Evolutionary conservation across 345 rosid species (phyloP).

Genomic region (Citrus sinensis): DNA sequence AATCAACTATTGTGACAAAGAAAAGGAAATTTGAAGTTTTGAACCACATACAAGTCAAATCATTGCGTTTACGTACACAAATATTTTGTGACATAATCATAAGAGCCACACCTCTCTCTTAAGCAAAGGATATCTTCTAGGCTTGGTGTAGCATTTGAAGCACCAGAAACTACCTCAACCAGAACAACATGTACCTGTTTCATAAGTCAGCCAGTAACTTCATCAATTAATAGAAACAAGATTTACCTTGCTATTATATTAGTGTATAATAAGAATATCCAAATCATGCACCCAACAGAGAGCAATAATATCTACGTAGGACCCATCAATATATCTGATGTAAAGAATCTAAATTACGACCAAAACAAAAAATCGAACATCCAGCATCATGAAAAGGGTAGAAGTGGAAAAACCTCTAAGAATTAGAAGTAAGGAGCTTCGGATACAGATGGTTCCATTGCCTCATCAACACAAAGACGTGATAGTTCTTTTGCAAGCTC

Average conservation of each 20-base stretch:
- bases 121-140: constrained; percentile 50
- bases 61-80: too few relatives aligned
- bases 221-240: not conserved
- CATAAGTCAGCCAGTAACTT: not conserved
- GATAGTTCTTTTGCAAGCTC: constrained; percentile 80
- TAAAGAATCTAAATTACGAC: too few relatives aligned
- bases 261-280: not conserved
- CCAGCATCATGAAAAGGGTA: not conserved
- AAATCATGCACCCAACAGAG: not conserved
- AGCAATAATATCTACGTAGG: not conserved
- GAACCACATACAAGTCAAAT: too few relatives aligned
- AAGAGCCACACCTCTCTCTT: too few relatives aligned
- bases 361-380: not conserved
- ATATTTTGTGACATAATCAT: too few relatives aligned
- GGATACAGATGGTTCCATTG: constrained; percentile 11
- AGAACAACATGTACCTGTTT: constrained; percentile 44
- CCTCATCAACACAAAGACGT: constrained; percentile 73
- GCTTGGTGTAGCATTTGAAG: constrained; percentile 69
- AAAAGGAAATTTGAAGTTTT: too few relatives aligned
- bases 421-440: not conserved
- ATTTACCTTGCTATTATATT: not conserved
- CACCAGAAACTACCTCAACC: too few relatives aligned
- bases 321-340: too few relatives aligned
- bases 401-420: not conserved
- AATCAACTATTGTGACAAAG: too few relatives aligned